Conservation (phyloP, 2,329 filamentous ascomycete genomes). For the Alternaria consortialis region DNA sequence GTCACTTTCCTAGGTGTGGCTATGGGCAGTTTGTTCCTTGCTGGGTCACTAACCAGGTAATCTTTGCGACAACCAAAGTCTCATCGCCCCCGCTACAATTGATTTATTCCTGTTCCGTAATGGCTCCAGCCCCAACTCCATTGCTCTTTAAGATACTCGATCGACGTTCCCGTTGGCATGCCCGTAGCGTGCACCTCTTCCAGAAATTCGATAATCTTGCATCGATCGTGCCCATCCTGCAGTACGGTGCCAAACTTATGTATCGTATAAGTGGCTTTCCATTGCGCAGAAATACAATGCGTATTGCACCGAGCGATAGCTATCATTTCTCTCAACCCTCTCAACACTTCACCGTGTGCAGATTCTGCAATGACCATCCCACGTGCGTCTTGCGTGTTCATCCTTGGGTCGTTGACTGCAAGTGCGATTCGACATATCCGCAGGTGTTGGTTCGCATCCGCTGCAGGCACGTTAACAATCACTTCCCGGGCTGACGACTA, state of each 20-base stretch:
- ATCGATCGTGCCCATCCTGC: slow-evolving; percentile 16
- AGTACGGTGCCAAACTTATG: slow-evolving; percentile 23
- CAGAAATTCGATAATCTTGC: slow-evolving; percentile 28
- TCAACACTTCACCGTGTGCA: slow-evolving; percentile 10
- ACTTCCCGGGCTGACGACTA: background rate
- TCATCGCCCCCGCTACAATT: background rate
- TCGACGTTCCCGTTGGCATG: slow-evolving; percentile 23
- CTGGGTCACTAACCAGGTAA: slow-evolving; percentile 29
- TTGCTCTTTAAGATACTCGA: slow-evolving; percentile 19
- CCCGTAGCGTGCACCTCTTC: slow-evolving; percentile 27
- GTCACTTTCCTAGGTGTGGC: slow-evolving; percentile 41
- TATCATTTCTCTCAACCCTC: slow-evolving; percentile 25
- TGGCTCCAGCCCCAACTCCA: slow-evolving; percentile 20
- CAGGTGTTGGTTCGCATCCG: slow-evolving; percentile 29
- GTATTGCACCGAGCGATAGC: slow-evolving; percentile 28
- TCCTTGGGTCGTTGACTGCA: slow-evolving; percentile 11
- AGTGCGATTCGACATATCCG: slow-evolving; percentile 27
- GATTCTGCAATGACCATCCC: background rate
- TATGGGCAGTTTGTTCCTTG: slow-evolving; percentile 40
- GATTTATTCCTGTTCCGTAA: slow-evolving; percentile 1
- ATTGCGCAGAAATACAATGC: slow-evolving; percentile 16
- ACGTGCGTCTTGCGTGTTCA: background rate
- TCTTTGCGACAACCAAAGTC: background rate
- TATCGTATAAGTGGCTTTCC: slow-evolving; percentile 23
- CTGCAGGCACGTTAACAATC: slow-evolving; percentile 14